Evolutionary conservation across 257 asterid species (phyloP), one percentile per base, ranked within the genome.

Genomic region (Marsdenia floribunda): DNA sequence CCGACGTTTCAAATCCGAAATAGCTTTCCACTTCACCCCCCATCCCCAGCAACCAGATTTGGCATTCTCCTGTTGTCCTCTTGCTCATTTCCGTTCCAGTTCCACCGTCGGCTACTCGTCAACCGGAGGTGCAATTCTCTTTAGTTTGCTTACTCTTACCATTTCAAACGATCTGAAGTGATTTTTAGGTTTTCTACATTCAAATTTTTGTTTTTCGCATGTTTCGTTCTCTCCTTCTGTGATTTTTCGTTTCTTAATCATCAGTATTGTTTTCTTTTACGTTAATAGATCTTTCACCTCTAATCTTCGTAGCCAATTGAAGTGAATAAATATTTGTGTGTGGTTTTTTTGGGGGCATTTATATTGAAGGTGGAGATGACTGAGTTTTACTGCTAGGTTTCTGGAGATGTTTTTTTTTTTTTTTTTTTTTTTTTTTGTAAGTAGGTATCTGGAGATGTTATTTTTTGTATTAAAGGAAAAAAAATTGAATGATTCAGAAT

Each of bases 1-100:
- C 15, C 63, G 29, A 49, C 78, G 24, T 49, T 50, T 64, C 78
- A 75, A 63, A 58, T 42, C 68, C 44, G 3, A 52, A 68, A 68
- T 37, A 29, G 67, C 40, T 7, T 29, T 52, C 12, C 57, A 13
- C 22, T 18, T 61, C n/a, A 60, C 42, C 21, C 5, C 26, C 18
- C 33, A 29, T 9, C 64, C 35, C n/a, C 40, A 12, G 7, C 19
- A 22, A 6, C 26, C 60, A 13, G 67, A 60, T 60, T 60, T 60
- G 21, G 61, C 12, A 33, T 61, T 14, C 42, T 61, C 68, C 42
- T 0, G 42, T 60, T 3, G 2, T 54, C 59, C 11, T 59, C 38
- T 59, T 61, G 42, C 42, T 26, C 42, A 14, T 26, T 61, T 21
- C 68, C 44, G n/a, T 61, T 33, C 22, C 40, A 61, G 8, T 29